These are phyloP conservation scores for Agastache rugosa DNA, from an alignment of 257 asterid species.

Conservation along the genomic window DNA sequence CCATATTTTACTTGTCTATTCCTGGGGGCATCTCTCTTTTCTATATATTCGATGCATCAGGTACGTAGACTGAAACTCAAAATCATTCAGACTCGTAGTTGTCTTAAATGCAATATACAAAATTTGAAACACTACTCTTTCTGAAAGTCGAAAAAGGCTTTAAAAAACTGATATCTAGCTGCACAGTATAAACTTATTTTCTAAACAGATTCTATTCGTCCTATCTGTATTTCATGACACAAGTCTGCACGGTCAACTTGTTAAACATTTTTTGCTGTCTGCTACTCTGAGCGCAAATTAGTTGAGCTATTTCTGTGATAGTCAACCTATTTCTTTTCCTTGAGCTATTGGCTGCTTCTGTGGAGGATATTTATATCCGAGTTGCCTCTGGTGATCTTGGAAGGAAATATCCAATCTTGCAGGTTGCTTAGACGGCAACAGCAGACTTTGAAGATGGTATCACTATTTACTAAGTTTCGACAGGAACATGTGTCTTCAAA, in stretches of 20 bases:
- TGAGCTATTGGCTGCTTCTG: constrained; percentile 21
- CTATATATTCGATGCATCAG: constrained; percentile 1
- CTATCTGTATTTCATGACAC: not conserved
- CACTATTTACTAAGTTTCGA: constrained; percentile 28
- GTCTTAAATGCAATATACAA: not conserved
- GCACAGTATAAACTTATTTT: constrained; percentile 6
- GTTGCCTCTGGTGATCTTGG: constrained; percentile 13
- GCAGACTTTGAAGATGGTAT: not conserved
- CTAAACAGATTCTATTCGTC: not conserved
- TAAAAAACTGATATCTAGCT: constrained; percentile 19
- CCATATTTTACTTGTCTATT: not conserved
- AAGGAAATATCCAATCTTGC: not conserved
- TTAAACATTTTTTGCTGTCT: not conserved
- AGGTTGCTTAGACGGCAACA: constrained; percentile 24
- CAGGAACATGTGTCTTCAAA: constrained; percentile 51
- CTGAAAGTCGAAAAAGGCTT: not conserved
- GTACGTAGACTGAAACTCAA: not conserved
- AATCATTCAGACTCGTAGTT: not conserved
- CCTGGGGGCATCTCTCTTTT: not conserved
- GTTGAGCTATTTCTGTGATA: not conserved
- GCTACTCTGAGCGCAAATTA: constrained; percentile 12
- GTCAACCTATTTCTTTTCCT: not conserved
- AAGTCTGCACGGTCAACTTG: not conserved
- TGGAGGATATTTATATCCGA: constrained; percentile 21
- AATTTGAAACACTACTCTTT: not conserved